phyloP scores from a whole-genome alignment of 2,329 filamentous ascomycete genomes.

The Fusarium euwallaceae region DNA sequence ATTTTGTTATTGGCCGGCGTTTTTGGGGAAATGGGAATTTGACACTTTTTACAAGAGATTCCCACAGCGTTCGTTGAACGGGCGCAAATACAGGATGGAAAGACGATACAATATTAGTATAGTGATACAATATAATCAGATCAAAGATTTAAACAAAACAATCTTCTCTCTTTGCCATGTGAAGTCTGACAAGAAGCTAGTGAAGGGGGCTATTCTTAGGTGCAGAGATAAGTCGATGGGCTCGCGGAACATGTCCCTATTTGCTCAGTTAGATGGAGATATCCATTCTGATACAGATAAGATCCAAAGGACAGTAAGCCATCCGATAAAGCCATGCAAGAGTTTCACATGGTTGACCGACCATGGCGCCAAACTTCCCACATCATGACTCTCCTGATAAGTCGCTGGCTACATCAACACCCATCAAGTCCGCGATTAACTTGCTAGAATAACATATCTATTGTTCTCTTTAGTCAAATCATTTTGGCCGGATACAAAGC shows the following conservation, averaged over 20 bases:
- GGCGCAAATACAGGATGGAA: constrained; percentile 5
- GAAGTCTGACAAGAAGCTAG: neutral
- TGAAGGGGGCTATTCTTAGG: neutral
- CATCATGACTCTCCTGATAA: neutral
- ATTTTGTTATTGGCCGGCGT: constrained; percentile 24
- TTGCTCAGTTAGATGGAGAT: neutral
- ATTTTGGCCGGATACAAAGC: neutral
- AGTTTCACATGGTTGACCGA: neutral
- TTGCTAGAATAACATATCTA: neutral
- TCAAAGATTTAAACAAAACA: neutral
- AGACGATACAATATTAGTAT: neutral
- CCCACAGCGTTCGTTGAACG: constrained; percentile 10
- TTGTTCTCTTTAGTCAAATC: too few relatives aligned
- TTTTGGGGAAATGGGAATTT: constrained; percentile 6
- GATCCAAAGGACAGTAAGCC: neutral
- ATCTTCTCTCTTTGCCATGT: neutral
- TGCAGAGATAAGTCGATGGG: neutral
- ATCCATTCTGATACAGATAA: neutral
- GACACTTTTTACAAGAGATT: constrained; percentile 2
- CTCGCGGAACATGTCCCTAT: neutral
- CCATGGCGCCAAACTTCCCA: neutral
- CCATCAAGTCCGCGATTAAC: neutral
- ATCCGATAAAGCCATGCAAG: neutral
- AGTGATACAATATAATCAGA: constrained; percentile 7
- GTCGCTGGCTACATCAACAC: neutral